These are phyloP conservation scores for Cymbidium sinense DNA, from an alignment of 106 monocot species.

Conservation along the genomic window DNA sequence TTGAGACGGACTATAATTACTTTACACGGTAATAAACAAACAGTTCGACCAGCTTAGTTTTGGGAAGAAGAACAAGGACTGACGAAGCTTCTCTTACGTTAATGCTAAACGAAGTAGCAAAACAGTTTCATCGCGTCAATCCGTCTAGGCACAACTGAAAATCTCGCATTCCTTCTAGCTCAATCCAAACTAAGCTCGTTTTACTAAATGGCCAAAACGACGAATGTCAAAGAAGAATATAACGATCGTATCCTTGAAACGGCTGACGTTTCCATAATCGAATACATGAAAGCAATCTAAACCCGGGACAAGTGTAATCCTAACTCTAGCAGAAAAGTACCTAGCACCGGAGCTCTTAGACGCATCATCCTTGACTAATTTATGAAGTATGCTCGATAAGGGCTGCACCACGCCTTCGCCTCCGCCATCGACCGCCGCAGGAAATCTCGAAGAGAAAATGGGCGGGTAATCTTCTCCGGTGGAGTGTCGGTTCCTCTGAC, in stretches of 20 bases:
- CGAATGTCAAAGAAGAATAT: background rate
- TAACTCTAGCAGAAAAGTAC: slow-evolving; percentile 11
- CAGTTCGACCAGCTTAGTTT: no score
- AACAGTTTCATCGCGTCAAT: background rate
- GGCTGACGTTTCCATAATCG: background rate
- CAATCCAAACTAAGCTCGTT: background rate
- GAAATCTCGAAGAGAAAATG: slow-evolving; percentile 6
- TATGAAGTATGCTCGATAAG: slow-evolving; percentile 55
- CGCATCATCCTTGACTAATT: slow-evolving; percentile 38
- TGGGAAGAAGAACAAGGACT: background rate
- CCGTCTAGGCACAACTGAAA: background rate
- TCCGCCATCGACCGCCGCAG: background rate
- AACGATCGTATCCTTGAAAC: background rate
- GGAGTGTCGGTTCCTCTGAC: slow-evolving; percentile 62
- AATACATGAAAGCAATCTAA: background rate
- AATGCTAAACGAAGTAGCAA: background rate
- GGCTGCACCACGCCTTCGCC: slow-evolving; percentile 5
- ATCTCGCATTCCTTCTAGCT: background rate
- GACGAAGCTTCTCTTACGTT: background rate
- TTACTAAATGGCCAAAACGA: background rate
- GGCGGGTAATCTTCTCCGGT: slow-evolving; percentile 38
- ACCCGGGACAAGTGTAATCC: background rate
- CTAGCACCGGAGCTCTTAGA: slow-evolving; percentile 8
- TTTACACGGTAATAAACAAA: no score
- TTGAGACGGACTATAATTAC: background rate